Percentiles rank a stretch among this genome's conserved stretches.
These are phyloP conservation scores for Phytopythium mirpurense DNA, from an alignment of 352 stramenopile genomes.

Conservation along the genomic window DNA sequence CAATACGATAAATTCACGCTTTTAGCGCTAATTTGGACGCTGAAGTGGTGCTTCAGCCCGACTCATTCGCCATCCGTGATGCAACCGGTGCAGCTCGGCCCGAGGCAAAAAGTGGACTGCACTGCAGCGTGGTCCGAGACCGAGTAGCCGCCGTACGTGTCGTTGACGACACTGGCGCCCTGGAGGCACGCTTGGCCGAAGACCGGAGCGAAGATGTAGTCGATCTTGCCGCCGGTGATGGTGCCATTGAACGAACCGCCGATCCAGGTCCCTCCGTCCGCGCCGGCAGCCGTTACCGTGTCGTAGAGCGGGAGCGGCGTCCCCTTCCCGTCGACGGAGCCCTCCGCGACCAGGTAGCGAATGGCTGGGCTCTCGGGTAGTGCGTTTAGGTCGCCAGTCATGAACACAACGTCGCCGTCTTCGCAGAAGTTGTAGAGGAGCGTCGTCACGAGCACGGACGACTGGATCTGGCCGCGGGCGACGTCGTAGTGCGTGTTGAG, in stretches of 20 bases:
- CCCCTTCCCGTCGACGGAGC: conserved; percentile 14
- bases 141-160: conserved; percentile 42
- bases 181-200: conserved; percentile 39
- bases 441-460: conserved; percentile 40
- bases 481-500: conserved; percentile 81
- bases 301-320: conserved; percentile 61
- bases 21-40: not conserved
- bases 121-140: conserved; percentile 61
- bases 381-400: conserved; percentile 76
- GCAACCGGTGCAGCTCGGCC: conserved; percentile 10
- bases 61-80: too few species aligned
- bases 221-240: conserved; percentile 32
- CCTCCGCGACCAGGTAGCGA: conserved; percentile 33
- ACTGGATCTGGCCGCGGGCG: conserved; percentile 41
- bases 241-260: conserved; percentile 39
- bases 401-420: conserved; percentile 36
- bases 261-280: conserved; percentile 53
- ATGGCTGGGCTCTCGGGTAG: conserved; percentile 25
- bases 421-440: conserved; percentile 39
- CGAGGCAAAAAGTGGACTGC: conserved; percentile 58
- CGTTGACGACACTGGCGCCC: conserved; percentile 30
- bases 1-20: not conserved
- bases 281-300: conserved; percentile 38
- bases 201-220: conserved; percentile 64
- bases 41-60: not conserved